These are phyloP conservation scores for Alternaria burnsii DNA, from an alignment of 2,329 filamentous ascomycete genomes.

Conservation along the genomic window DNA sequence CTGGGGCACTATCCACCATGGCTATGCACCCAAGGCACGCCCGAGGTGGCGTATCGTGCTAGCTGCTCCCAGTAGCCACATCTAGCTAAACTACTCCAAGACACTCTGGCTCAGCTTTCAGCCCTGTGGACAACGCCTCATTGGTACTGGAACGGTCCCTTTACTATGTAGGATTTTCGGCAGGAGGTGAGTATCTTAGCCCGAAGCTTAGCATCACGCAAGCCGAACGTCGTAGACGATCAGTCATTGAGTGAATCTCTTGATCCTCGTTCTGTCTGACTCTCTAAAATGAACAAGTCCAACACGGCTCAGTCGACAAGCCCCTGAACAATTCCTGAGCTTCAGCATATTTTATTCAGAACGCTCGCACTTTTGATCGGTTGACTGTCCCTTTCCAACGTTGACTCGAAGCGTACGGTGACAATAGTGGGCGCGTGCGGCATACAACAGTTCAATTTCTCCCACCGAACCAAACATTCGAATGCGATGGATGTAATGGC, in stretches of 20 bases:
- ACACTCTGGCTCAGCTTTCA: slow-evolving; percentile 27
- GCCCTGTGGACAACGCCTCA: slow-evolving; percentile 17
- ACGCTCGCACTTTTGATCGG: not conserved
- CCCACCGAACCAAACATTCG: slow-evolving; percentile 23
- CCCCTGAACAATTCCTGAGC: slow-evolving; percentile 27
- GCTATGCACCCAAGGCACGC: slow-evolving; percentile 31
- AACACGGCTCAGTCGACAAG: slow-evolving; percentile 34
- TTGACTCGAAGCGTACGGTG: not conserved
- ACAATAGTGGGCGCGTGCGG: not conserved
- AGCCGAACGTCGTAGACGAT: slow-evolving; percentile 31
- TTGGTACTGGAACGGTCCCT: slow-evolving; percentile 25
- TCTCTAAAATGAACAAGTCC: slow-evolving; percentile 30
- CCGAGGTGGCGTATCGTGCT: slow-evolving; percentile 26
- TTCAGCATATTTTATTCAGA: not conserved
- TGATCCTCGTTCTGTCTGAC: slow-evolving; percentile 31
- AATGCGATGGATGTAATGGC: slow-evolving; percentile 21
- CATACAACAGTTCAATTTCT: not conserved
- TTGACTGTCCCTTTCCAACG: not conserved
- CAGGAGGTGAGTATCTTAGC: slow-evolving; percentile 27
- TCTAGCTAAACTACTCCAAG: slow-evolving; percentile 21
- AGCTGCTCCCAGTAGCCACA: slow-evolving; percentile 20
- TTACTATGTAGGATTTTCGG: slow-evolving; percentile 29
- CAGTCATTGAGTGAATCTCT: slow-evolving; percentile 32
- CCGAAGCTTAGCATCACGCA: slow-evolving; percentile 27
- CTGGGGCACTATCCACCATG: slow-evolving; percentile 42